phyloP scores from a whole-genome alignment of 2,329 filamentous ascomycete genomes.

The Aureobasidium mangrovei region DNA sequence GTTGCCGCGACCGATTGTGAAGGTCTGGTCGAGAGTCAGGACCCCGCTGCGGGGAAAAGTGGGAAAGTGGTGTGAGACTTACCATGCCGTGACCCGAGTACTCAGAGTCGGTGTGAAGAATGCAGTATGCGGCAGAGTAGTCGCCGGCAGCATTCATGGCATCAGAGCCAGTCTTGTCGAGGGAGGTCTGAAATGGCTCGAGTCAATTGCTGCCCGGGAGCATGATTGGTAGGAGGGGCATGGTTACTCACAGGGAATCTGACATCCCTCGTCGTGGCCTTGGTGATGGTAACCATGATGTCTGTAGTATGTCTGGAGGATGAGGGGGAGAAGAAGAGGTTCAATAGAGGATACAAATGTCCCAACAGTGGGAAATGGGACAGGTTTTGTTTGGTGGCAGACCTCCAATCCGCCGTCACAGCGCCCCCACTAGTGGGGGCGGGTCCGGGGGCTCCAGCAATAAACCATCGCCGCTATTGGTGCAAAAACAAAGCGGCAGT shows the following conservation, averaged over 20 bases:
- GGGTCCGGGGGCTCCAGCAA: constrained; percentile 10
- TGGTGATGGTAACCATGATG: constrained; percentile 40
- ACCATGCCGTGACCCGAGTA: constrained; percentile 73
- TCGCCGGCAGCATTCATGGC: constrained; percentile 93
- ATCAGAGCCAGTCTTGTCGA: constrained; percentile 93
- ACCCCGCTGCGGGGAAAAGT: neutral
- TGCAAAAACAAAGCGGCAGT: constrained; percentile 9
- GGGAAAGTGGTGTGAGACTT: constrained; percentile 15
- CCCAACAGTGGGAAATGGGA: constrained; percentile 7
- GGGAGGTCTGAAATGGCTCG: constrained; percentile 53
- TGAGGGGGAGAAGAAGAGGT: neutral
- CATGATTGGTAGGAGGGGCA: constrained; percentile 4
- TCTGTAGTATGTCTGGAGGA: neutral
- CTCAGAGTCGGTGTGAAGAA: constrained; percentile 68
- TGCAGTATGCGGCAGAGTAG: constrained; percentile 92
- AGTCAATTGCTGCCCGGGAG: constrained; percentile 1
- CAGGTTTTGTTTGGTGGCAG: constrained; percentile 2
- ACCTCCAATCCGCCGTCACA: constrained; percentile 3
- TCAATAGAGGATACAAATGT: neutral
- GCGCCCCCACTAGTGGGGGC: constrained; percentile 9
- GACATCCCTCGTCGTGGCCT: constrained; percentile 39
- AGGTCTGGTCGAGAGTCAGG: constrained; percentile 39
- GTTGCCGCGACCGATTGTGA: constrained; percentile 83
- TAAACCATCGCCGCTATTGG: constrained; percentile 12
- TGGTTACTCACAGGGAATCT: constrained; percentile 36